These are phyloP conservation scores for Lactarius psammicola DNA, from an alignment of 768 basidiomycete genomes.

Conservation along the genomic window DNA sequence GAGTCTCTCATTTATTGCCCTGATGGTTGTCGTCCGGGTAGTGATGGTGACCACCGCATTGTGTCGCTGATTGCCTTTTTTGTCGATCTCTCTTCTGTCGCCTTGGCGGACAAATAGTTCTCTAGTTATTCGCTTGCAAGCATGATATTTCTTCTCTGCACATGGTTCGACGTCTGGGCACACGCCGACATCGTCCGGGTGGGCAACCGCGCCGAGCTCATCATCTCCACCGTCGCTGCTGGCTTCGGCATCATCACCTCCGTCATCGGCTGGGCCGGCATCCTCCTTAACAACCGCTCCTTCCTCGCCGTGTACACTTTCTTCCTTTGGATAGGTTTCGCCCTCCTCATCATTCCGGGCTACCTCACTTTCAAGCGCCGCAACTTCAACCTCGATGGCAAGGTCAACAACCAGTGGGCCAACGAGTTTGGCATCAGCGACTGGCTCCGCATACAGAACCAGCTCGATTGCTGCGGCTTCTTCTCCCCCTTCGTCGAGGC, in stretches of 20 bases:
- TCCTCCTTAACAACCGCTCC: slow-evolving; percentile 78
- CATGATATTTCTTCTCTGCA: slow-evolving; percentile 64
- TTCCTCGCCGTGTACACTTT: slow-evolving; percentile 76
- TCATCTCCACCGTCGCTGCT: slow-evolving; percentile 68
- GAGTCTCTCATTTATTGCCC: slow-evolving; percentile 34
- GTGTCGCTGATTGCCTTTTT: slow-evolving; percentile 7
- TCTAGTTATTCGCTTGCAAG: slow-evolving; percentile 58
- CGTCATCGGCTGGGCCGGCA: slow-evolving; percentile 73
- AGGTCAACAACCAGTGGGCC: slow-evolving; percentile 77
- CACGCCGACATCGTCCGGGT: slow-evolving; percentile 70
- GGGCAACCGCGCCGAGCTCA: slow-evolving; percentile 64
- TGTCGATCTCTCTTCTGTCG: not conserved
- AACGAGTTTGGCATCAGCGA: slow-evolving; percentile 55
- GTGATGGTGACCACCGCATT: not conserved
- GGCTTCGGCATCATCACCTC: slow-evolving; percentile 59
- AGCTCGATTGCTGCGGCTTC: slow-evolving; percentile 78
- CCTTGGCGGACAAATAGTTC: slow-evolving; percentile 46
- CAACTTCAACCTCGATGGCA: slow-evolving; percentile 79
- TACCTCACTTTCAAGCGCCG: slow-evolving; percentile 75
- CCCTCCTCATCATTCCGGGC: slow-evolving; percentile 67
- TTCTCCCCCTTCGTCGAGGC: slow-evolving; percentile 80
- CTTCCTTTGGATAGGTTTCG: slow-evolving; percentile 72
- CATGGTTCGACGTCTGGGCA: slow-evolving; percentile 74
- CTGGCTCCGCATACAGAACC: slow-evolving; percentile 68
- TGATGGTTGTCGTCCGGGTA: not conserved